Evolutionary conservation across 2,329 filamentous ascomycete species (phyloP), one percentile per base, ranked within the genome.

Genomic region (Penicillium vulpinum): DNA sequence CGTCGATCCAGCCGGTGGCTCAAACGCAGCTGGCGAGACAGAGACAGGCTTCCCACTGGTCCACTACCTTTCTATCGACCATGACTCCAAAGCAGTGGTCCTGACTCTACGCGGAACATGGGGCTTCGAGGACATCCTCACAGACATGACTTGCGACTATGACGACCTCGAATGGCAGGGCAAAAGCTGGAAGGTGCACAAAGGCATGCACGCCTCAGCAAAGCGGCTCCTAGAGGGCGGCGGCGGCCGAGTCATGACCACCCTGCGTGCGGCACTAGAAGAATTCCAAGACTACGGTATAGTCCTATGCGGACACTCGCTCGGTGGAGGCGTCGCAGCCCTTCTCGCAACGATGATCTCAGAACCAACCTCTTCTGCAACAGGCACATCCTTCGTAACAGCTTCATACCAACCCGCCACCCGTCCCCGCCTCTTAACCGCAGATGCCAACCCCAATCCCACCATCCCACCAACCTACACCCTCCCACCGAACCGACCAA

Each of bases 121-220:
- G 38, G 88, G 88, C 0, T 90, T 90, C 58, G 88, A 90, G 65
- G 88, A 91, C 67, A 83, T 90, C 24, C 75, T 91, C 35, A 87
- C 87, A 0, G 88, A 90, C 66, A 84, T 90, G 82, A 87, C 87
- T 29, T 90, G 88, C 71, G 88, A 89, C 45, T 90, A 90, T 61
- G 87, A 89, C 62, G 81, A 86, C 53, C 65, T 75, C 4, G 67
- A 70, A 57, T 75, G 88, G 86, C 81, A 85, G 56, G 86, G 85
- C 16, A 82, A 80, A 56, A 75, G 77, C 1, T 90, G 88, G 76
- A 85, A 87, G 62, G 88, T 90, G 0, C 88, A 91, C 73, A 90
- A 90, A 69, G 88, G 88, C 15, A 86, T 91, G 53, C 87, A 90
- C 67, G 87, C 88, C 0, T 90, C 88, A 1, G 88, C 88, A 4